These are phyloP conservation scores for Taiwanofungus camphoratus DNA, from an alignment of 1,284 basidiomycete species.

Conservation along the genomic window DNA sequence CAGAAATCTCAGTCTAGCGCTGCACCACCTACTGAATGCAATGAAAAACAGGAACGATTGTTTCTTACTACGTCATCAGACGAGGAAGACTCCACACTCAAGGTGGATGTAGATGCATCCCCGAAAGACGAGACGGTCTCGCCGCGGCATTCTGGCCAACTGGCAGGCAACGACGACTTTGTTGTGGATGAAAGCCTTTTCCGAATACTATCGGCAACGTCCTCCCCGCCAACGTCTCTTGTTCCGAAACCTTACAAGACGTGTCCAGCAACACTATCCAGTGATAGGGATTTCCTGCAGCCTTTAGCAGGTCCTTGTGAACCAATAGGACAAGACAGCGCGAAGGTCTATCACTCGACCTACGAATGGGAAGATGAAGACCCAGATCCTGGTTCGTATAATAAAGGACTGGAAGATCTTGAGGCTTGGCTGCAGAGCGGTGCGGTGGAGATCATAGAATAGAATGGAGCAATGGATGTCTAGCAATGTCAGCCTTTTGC, in stretches of 20 bases:
- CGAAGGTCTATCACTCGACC: neutral
- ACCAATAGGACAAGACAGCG: neutral
- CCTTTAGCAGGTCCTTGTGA: too few species aligned
- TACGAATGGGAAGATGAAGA: constrained; percentile 5
- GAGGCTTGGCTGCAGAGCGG: constrained; percentile 43
- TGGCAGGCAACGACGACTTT: constrained; percentile 26
- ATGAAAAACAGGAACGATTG: constrained; percentile 3
- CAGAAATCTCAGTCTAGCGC: neutral
- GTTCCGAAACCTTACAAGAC: neutral
- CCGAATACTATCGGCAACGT: constrained; percentile 23
- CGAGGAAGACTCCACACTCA: constrained; percentile 7
- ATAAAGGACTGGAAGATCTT: constrained; percentile 35
- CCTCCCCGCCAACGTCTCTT: constrained; percentile 1
- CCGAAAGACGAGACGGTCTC: neutral
- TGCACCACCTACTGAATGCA: too few species aligned
- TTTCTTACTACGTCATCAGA: constrained; percentile 7
- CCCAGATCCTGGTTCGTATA: constrained; percentile 1
- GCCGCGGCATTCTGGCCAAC: neutral
- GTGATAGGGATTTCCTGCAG: too few species aligned
- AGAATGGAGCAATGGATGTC: too few species aligned
- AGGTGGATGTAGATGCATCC: neutral
- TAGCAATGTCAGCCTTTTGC: constrained; percentile 1
- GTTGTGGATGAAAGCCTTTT: constrained; percentile 30
- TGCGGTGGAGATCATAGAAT: constrained; percentile 31
- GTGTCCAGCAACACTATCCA: too few species aligned